phyloP scores from a whole-genome alignment of 2,329 filamentous ascomycete species.

The Epichloe sp. region DNA sequence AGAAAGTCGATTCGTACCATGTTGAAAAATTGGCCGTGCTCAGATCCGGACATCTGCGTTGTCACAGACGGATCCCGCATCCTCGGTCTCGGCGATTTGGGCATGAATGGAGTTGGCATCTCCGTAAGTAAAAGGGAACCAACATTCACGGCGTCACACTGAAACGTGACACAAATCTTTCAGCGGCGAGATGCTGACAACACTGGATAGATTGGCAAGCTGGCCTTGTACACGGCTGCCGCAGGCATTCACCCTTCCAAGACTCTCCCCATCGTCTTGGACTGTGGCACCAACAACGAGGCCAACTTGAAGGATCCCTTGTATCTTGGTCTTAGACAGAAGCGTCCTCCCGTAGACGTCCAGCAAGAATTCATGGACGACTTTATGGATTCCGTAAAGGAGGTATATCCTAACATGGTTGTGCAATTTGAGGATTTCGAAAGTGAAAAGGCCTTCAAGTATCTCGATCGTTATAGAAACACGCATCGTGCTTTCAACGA shows the following conservation, averaged over 20 bases:
- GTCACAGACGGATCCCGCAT: slow-evolving; percentile 92
- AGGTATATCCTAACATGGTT: slow-evolving; percentile 52
- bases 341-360: slow-evolving; percentile 63
- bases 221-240: slow-evolving; percentile 87
- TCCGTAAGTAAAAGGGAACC: slow-evolving; percentile 43
- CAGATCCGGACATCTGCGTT: slow-evolving; percentile 86
- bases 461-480: slow-evolving; percentile 78
- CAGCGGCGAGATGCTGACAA: not conserved
- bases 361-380: slow-evolving; percentile 93
- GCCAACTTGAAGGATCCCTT: slow-evolving; percentile 54
- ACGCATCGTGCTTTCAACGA: slow-evolving; percentile 96
- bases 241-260: slow-evolving; percentile 85
- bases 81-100: slow-evolving; percentile 84
- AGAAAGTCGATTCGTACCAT: slow-evolving; percentile 80
- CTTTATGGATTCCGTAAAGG: slow-evolving; percentile 83
- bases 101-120: slow-evolving; percentile 95
- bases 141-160: not conserved
- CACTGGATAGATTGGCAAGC: slow-evolving; percentile 60
- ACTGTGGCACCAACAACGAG: slow-evolving; percentile 55
- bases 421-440: slow-evolving; percentile 98
- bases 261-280: slow-evolving; percentile 60
- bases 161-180: not conserved
- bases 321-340: slow-evolving; percentile 80
- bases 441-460: slow-evolving; percentile 80
- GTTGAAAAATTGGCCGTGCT: slow-evolving; percentile 84